phyloP scores from a whole-genome alignment of 73 alveolate species.

The Breviolum minutum region DNA sequence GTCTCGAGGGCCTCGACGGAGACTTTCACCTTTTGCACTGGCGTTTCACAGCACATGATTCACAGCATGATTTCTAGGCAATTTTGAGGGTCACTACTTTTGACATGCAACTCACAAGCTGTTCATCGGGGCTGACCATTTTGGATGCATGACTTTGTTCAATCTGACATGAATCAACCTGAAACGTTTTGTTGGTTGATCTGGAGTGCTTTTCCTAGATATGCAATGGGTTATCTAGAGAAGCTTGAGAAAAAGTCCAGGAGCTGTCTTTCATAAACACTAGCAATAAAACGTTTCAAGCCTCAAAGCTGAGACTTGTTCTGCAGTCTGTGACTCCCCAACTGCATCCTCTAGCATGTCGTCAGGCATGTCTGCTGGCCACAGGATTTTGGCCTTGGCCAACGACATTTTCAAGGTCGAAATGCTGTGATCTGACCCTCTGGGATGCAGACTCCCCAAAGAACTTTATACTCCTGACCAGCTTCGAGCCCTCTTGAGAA shows the following conservation, averaged over 20 bases:
- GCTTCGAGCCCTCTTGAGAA: neutral
- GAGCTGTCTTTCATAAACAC: neutral
- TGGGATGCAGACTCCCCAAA: conserved; percentile 96
- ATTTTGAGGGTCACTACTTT: too few relatives aligned
- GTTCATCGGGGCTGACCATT: neutral
- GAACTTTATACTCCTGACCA: conserved; percentile 92
- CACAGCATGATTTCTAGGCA: too few relatives aligned
- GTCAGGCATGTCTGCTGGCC: conserved; percentile 98
- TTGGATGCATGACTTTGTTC: neutral
- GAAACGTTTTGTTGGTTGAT: too few relatives aligned
- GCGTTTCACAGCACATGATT: too few relatives aligned
- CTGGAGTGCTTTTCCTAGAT: too few relatives aligned
- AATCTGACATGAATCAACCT: too few relatives aligned
- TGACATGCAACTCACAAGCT: too few relatives aligned
- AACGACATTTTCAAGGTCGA: neutral
- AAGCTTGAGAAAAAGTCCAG: too few relatives aligned
- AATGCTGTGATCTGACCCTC: neutral
- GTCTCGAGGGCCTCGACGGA: conserved; percentile 60
- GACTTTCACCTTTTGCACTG: conserved; percentile 39
- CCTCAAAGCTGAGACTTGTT: neutral
- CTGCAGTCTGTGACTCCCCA: neutral
- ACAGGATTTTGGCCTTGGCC: conserved; percentile 96
- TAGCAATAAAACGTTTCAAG: neutral
- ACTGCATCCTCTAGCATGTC: conserved; percentile 97
- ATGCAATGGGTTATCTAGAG: too few relatives aligned